These are phyloP conservation scores for Alternaria arborescens DNA, from an alignment of 2,329 filamentous ascomycete species.

Conservation along the genomic window DNA sequence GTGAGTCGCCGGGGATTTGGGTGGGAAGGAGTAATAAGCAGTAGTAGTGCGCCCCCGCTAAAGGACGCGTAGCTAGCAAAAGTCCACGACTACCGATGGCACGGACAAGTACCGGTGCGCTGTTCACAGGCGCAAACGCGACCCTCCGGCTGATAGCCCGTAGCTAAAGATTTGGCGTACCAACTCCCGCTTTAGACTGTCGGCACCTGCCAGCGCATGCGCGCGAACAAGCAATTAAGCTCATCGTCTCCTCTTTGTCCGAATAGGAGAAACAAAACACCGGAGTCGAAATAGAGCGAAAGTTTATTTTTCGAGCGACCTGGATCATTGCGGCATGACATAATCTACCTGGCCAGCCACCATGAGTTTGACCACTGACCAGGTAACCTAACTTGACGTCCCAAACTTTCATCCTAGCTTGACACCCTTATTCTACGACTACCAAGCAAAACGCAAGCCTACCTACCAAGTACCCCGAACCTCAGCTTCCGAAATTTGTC, in stretches of 20 bases:
- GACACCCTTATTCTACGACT: background rate
- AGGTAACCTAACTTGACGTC: background rate
- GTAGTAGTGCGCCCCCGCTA: background rate
- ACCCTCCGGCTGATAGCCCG: background rate
- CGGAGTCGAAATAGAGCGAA: background rate
- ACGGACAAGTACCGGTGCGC: slow-evolving; percentile 1
- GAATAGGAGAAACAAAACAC: background rate
- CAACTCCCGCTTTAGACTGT: slow-evolving; percentile 3
- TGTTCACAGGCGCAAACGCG: background rate
- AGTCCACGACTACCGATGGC: slow-evolving; percentile 1
- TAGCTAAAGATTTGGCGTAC: background rate
- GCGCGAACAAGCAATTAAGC: background rate
- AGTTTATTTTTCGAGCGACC: background rate
- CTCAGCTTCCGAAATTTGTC: background rate
- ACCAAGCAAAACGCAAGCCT: background rate
- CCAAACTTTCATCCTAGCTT: slow-evolving; percentile 4
- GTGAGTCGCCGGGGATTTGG: background rate
- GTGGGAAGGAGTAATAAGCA: background rate
- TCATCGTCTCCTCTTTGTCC: background rate
- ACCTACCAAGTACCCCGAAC: background rate
- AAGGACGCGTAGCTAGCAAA: background rate
- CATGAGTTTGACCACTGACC: background rate
- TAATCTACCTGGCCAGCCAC: background rate
- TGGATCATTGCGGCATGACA: background rate
- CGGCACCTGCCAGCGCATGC: slow-evolving; percentile 3